Evolutionary conservation across 805 yeast genomes (phyloP).

Genomic region (Ogataea trehaloabstinens): DNA sequence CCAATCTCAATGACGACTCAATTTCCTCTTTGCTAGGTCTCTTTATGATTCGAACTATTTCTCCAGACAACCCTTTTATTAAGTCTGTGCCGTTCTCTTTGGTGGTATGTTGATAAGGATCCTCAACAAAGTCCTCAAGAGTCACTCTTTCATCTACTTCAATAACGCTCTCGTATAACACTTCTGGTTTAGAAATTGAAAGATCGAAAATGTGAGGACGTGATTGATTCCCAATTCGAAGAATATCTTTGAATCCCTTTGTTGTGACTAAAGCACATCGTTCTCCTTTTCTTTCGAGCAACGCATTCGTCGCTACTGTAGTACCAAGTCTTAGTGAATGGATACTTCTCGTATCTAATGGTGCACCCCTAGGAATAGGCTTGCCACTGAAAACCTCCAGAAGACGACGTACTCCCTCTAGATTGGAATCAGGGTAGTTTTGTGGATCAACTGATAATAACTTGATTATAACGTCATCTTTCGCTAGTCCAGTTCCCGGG

Average conservation of each 20-base stretch:
- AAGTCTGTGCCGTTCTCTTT: constrained; percentile 34
- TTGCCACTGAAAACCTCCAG: constrained; percentile 57
- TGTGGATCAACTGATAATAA: constrained; percentile 84
- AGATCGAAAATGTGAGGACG: constrained; percentile 88
- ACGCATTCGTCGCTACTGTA: constrained; percentile 93
- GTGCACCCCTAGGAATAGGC: constrained; percentile 56
- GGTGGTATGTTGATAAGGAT: constrained; percentile 43
- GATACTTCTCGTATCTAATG: constrained; percentile 61
- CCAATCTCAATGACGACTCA: constrained; percentile 36
- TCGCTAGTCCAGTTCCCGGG: constrained; percentile 46
- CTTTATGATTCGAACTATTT: constrained; percentile 56
- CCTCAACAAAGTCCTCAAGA: constrained; percentile 75
- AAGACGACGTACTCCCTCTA: constrained; percentile 84
- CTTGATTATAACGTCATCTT: constrained; percentile 68
- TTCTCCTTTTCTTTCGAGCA: constrained; percentile 90
- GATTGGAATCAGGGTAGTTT: constrained; percentile 86
- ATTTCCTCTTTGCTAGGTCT: constrained; percentile 47
- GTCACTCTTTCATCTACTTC: constrained; percentile 93
- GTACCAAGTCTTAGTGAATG: constrained; percentile 85
- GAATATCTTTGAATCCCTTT: constrained; percentile 81
- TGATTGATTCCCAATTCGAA: constrained; percentile 86
- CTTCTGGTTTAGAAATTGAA: constrained; percentile 67
- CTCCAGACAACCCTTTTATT: constrained; percentile 64
- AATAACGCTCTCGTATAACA: constrained; percentile 69
- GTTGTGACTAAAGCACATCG: constrained; percentile 83